phyloP scores from a whole-genome alignment of 495 filamentous ascomycete species.

The Hypoxylon lenormandii region DNA sequence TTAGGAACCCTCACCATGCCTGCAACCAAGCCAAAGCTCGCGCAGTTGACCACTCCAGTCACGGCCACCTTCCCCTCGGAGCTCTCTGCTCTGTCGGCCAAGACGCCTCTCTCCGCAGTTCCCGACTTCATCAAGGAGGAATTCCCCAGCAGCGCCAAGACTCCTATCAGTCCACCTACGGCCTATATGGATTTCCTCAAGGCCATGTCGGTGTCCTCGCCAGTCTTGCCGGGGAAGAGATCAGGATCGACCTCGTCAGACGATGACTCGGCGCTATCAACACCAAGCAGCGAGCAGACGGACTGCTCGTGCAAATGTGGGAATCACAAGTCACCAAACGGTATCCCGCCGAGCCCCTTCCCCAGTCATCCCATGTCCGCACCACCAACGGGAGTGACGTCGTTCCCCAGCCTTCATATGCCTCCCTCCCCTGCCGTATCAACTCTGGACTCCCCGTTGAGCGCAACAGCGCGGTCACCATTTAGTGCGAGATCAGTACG shows the following conservation, averaged over 20 bases:
- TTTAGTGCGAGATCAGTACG: constrained; percentile 67
- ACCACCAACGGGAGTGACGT: constrained; percentile 62
- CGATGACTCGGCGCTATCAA: constrained; percentile 58
- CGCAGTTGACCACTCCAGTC: constrained; percentile 80
- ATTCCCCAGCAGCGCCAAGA: constrained; percentile 63
- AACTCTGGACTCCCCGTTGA: constrained; percentile 58
- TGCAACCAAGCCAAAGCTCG: constrained; percentile 71
- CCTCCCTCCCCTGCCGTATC: constrained; percentile 71
- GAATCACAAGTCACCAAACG: constrained; percentile 56
- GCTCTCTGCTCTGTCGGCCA: constrained; percentile 63
- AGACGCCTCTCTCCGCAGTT: constrained; percentile 66
- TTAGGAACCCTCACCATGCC: constrained; percentile 62
- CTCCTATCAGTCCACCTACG: constrained; percentile 89
- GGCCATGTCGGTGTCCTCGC: constrained; percentile 71
- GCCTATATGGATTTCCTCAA: constrained; percentile 95
- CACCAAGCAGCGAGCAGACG: constrained; percentile 63
- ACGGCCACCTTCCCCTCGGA: constrained; percentile 83
- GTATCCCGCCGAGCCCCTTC: constrained; percentile 60
- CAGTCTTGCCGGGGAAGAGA: constrained; percentile 65
- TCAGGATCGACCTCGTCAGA: constrained; percentile 52
- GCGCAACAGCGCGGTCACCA: constrained; percentile 59
- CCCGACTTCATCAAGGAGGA: constrained; percentile 58
- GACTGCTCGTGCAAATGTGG: constrained; percentile 69
- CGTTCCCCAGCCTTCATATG: constrained; percentile 66
- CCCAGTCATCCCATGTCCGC: constrained; percentile 67